Conservation (phyloP, 2,329 filamentous ascomycete genomes). For the Penicillium sclerotigenum region DNA sequence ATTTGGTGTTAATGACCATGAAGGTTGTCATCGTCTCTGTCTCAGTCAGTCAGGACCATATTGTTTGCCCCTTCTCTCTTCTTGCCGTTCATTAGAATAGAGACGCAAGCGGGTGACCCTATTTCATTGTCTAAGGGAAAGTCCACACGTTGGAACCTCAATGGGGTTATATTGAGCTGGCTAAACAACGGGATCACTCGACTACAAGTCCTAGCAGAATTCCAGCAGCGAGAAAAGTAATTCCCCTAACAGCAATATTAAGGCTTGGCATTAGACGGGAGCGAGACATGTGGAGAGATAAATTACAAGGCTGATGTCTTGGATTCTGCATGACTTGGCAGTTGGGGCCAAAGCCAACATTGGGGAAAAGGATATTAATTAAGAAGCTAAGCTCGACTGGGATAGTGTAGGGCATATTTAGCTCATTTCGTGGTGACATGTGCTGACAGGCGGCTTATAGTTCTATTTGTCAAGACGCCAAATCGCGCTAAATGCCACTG, state of each 20-base stretch:
- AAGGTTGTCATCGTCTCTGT: no score
- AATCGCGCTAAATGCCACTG: neutral
- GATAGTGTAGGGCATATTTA: neutral
- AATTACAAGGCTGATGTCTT: neutral
- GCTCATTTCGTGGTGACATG: neutral
- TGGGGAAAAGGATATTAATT: neutral
- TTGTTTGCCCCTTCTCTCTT: no score
- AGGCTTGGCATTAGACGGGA: neutral
- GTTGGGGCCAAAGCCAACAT: neutral
- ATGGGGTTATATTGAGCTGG: no score
- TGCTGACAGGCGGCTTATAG: conserved; percentile 9
- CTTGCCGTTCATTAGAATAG: no score
- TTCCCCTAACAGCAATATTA: neutral
- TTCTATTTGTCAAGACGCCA: conserved; percentile 2
- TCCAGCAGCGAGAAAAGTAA: neutral
- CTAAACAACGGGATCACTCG: no score
- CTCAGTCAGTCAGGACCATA: no score
- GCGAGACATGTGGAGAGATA: neutral
- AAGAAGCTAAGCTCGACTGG: neutral
- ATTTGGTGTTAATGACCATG: no score
- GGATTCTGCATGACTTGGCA: neutral
- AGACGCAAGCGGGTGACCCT: no score
- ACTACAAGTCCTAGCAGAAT: neutral
- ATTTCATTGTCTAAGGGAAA: no score
- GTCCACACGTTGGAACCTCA: no score